phyloP scores from a whole-genome alignment of 2,329 filamentous ascomycete genomes.

The Keithomyces neogunnii region DNA sequence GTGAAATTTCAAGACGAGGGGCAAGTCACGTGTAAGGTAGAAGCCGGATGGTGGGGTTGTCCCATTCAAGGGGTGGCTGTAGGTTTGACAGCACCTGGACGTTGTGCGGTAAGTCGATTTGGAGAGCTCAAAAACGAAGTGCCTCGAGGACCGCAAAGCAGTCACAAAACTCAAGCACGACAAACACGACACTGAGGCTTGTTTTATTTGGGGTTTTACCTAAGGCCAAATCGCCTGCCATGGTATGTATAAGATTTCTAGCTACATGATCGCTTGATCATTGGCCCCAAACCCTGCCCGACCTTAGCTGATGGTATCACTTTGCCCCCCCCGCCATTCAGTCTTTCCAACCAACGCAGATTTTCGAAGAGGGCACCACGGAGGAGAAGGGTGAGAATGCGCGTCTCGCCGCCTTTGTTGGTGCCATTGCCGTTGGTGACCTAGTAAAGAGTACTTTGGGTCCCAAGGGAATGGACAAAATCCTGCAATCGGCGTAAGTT shows the following conservation, averaged over 20 bases:
- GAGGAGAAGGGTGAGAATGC: slow-evolving; percentile 99
- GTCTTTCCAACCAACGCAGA: slow-evolving; percentile 85
- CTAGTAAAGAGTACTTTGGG: slow-evolving; percentile 95
- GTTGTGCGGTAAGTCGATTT: slow-evolving; percentile 2
- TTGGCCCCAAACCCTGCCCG: not conserved
- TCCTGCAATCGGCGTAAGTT: slow-evolving; percentile 84
- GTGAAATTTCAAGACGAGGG: slow-evolving; percentile 22
- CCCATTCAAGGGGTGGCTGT: not conserved
- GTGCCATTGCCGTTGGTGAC: slow-evolving; percentile 95
- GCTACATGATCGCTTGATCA: not conserved
- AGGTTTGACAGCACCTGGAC: not conserved
- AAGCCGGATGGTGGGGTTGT: slow-evolving; percentile 3
- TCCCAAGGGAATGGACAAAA: slow-evolving; percentile 99
- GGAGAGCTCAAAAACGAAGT: slow-evolving; percentile 17
- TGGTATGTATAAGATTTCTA: not conserved
- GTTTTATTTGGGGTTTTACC: not conserved
- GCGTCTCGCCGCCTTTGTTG: slow-evolving; percentile 94
- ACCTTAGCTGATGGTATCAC: not conserved
- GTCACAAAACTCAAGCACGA: slow-evolving; percentile 4
- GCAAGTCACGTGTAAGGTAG: slow-evolving; percentile 31
- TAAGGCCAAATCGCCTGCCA: slow-evolving; percentile 2
- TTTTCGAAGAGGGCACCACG: slow-evolving; percentile 93
- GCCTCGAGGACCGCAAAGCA: slow-evolving; percentile 13
- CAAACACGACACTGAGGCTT: slow-evolving; percentile 7
- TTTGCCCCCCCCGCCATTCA: slow-evolving; percentile 11